Evolutionary conservation across 352 stramenopile species (phyloP), one percentile per base, ranked within the genome.

Genomic region (Pythium apleroticum): DNA sequence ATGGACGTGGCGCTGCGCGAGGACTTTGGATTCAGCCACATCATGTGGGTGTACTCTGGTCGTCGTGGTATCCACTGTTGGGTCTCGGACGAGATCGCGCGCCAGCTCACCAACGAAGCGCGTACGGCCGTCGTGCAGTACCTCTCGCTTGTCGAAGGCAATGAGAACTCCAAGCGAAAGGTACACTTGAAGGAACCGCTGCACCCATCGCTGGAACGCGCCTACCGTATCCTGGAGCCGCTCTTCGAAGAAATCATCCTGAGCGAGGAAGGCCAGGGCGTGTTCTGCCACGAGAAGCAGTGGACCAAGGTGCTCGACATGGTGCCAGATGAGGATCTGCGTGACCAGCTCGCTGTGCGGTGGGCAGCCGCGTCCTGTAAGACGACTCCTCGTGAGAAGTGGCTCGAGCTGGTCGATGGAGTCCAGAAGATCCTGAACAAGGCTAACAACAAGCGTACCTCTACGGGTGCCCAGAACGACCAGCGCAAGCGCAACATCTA

Each of bases 11-110:
- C 77, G 20, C 70, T 98, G 61, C 81, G 84, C n/a, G 82, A 99
- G 30, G 98, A 99, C 75, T 99, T 99, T 89, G 97, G 96, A 8
- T 99, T 99, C 73, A 63, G 98, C 63, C 91, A 99, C 74, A 78
- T 99, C 60, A 81, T 99, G 35, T 99, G 97, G 97, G 95, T 99
- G 48, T 99, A 99, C 83, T 99, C 94, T 14, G 98, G 98, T 63
- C 90, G 98, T 66, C 95, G 98, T 89, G 98, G 98, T 77, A 97
- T 99, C 72, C 98, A 99, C 94, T 99, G 97, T 81, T 99, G 98
- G 98, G 97, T 99, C 52, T 98, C 94, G 67, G 98, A 99, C 69
- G 88, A 98, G 50, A 61, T 68, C 7, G 97, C 97, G 11, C 88
- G 97, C 22, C 75, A 76, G 54, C 84, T 99, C 11, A 92, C 93